Conservation (phyloP, 2,329 filamentous ascomycete species). For the Myriosclerotinia duriaeana region DNA sequence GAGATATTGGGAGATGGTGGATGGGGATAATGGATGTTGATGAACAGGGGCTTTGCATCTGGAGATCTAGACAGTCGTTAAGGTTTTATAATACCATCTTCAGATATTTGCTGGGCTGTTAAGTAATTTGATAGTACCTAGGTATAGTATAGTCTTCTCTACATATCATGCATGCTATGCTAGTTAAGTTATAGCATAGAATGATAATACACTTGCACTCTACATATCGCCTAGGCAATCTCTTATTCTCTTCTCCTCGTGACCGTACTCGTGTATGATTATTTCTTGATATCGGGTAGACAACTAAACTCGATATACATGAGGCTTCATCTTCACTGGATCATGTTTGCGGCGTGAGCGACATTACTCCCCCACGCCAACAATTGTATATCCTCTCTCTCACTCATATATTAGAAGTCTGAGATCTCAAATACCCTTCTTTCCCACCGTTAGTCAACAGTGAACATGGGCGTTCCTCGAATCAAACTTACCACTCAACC, state of each 20-base stretch:
- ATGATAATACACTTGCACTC: background rate
- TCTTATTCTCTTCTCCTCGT: background rate
- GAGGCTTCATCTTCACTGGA: too few relatives aligned
- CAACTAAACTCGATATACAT: too few relatives aligned
- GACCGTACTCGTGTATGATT: background rate
- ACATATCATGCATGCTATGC: background rate
- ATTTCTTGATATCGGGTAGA: too few relatives aligned
- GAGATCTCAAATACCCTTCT: too few relatives aligned
- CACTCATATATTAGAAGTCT: too few relatives aligned
- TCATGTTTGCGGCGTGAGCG: too few relatives aligned
- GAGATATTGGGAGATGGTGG: background rate
- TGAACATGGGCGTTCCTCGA: too few relatives aligned
- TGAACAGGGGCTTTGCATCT: background rate
- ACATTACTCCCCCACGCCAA: too few relatives aligned
- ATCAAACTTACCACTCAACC: too few relatives aligned
- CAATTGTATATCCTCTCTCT: too few relatives aligned
- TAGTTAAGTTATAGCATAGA: background rate
- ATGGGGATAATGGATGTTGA: background rate
- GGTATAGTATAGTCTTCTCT: background rate
- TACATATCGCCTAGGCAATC: background rate
- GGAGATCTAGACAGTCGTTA: slow-evolving; percentile 4
- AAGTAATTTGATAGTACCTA: background rate
- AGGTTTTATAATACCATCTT: slow-evolving; percentile 2
- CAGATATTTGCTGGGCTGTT: background rate
- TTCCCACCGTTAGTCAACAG: too few relatives aligned